Evolutionary conservation across 106 monocot species (phyloP).

Genomic region (Acanthochlamys bracteata): DNA sequence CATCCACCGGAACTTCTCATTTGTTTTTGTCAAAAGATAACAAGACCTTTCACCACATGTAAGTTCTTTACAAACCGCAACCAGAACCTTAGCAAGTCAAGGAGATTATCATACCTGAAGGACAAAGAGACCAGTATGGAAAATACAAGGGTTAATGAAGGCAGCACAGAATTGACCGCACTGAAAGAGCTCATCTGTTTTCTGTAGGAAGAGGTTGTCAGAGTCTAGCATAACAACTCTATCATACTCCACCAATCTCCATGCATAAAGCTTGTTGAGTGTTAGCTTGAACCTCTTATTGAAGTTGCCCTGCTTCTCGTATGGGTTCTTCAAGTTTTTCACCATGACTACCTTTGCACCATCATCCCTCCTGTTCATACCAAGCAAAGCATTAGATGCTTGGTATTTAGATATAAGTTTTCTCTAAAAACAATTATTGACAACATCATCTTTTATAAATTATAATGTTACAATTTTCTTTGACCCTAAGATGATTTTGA

Average conservation of each 20-base stretch:
- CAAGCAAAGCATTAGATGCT: constrained; percentile 6
- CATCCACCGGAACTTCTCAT: too few species aligned
- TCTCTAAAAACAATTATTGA: background rate
- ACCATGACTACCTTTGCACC: constrained; percentile 37
- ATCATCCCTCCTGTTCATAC: constrained; percentile 30
- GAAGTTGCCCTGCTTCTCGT: constrained; percentile 43
- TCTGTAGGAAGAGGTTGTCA: constrained; percentile 89
- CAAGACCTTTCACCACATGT: too few species aligned
- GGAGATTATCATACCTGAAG: constrained; percentile 39
- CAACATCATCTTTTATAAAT: constrained; percentile 4
- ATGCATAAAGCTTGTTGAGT: constrained; percentile 83
- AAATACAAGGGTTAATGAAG: constrained; percentile 95
- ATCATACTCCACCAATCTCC: constrained; percentile 83
- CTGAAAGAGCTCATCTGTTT: constrained; percentile 90
- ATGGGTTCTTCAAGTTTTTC: constrained; percentile 45
- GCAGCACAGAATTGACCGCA: constrained; percentile 95
- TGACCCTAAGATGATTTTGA: too few species aligned
- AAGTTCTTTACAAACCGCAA: too few species aligned
- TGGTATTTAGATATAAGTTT: background rate
- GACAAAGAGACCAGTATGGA: constrained; percentile 94
- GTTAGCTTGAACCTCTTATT: constrained; percentile 43
- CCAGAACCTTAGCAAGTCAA: too few species aligned
- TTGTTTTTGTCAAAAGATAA: too few species aligned
- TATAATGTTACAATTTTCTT: too few species aligned
- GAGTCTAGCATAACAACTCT: constrained; percentile 96